Evolutionary conservation across 345 rosid genomes (phyloP).

Genomic region (Rhizophora mangle): DNA sequence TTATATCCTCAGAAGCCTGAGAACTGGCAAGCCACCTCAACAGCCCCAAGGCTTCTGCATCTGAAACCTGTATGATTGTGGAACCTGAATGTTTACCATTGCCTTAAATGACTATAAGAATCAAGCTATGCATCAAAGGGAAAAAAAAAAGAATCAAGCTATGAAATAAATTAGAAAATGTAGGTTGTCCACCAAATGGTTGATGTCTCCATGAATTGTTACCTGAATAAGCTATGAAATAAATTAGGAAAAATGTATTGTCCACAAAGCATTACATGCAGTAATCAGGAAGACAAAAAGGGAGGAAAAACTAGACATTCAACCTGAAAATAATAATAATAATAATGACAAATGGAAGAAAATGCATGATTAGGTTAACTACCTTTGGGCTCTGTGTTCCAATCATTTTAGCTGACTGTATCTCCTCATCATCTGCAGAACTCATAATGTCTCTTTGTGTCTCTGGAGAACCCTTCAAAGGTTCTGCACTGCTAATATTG

Average conservation of each 20-base stretch:
- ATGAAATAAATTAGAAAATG: too few relatives aligned
- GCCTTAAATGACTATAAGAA: too few relatives aligned
- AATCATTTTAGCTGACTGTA: conserved; percentile 23
- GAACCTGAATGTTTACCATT: too few relatives aligned
- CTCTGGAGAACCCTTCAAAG: conserved; percentile 18
- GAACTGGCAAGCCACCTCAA: conserved; percentile 89
- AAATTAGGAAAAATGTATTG: too few relatives aligned
- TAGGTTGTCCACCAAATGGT: too few relatives aligned
- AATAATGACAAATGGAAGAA: neutral
- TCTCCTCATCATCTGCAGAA: conserved; percentile 20
- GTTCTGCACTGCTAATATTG: conserved; percentile 25
- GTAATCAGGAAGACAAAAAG: neutral
- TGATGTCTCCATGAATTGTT: too few relatives aligned
- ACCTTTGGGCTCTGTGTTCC: conserved; percentile 34
- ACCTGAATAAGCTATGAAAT: too few relatives aligned
- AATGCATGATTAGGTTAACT: neutral
- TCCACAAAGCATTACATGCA: too few relatives aligned
- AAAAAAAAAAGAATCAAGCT: too few relatives aligned
- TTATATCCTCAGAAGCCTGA: conserved; percentile 86
- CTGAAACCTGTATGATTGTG: conserved; percentile 42
- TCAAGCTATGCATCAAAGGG: too few relatives aligned
- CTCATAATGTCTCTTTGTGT: conserved; percentile 22
- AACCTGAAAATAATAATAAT: neutral
- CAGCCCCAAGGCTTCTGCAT: conserved; percentile 69
- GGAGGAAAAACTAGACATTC: neutral